Percentiles rank a stretch among this genome's conserved stretches.
Conservation (phyloP, 495 filamentous ascomycete genomes). For the Tuber borchii region DNA sequence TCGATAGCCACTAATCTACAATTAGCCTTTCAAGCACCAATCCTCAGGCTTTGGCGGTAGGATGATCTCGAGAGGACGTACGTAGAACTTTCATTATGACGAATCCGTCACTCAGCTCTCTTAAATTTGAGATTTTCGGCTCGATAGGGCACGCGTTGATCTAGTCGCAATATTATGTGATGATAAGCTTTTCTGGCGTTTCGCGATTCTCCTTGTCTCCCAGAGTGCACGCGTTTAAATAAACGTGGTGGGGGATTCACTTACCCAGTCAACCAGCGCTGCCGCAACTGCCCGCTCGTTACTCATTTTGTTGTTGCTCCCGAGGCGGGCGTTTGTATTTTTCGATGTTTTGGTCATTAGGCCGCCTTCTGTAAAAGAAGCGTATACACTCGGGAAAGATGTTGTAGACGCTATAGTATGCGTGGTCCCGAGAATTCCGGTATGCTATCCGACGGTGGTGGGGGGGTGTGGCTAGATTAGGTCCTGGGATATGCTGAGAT, state of each 20-base stretch:
- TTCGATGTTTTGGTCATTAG: conserved; percentile 1
- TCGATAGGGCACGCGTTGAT: conserved; percentile 43
- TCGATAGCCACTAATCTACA: conserved; percentile 38
- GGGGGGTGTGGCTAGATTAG: not conserved
- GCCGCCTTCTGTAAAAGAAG: not conserved
- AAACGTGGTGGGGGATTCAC: conserved; percentile 9
- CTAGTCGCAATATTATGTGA: conserved; percentile 19
- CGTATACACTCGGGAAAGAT: not conserved
- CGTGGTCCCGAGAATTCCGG: not conserved
- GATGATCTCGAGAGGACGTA: conserved; percentile 18
- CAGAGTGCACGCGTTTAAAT: conserved; percentile 18
- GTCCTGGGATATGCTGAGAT: not conserved
- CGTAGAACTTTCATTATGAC: conserved; percentile 39
- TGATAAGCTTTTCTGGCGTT: not conserved
- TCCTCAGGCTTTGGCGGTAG: not conserved
- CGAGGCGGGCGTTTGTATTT: conserved; percentile 1
- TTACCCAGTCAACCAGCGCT: conserved; percentile 42
- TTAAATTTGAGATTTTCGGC: conserved; percentile 38
- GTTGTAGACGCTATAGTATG: not conserved
- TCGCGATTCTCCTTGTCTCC: not conserved
- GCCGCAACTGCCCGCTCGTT: conserved; percentile 35
- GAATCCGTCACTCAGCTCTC: conserved; percentile 38
- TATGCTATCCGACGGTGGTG: not conserved
- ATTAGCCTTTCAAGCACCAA: conserved; percentile 5
- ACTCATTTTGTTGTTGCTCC: conserved; percentile 25